Percentiles rank a stretch among this genome's conserved stretches.
Conservation (phyloP, 1,284 basidiomycete species). For the Schizophyllum commune region DNA sequence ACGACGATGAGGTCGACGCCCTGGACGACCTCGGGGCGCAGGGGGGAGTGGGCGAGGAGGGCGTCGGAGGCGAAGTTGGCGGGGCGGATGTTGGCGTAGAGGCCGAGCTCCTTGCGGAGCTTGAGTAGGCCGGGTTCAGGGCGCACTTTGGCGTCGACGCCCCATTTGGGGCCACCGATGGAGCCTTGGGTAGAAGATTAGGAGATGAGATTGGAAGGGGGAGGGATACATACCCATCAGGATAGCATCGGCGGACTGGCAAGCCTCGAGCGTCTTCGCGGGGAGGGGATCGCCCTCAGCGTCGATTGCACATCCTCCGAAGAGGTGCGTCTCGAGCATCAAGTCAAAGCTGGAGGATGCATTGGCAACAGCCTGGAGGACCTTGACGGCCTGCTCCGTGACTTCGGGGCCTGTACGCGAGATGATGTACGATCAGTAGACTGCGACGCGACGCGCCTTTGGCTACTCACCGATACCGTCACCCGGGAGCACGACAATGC, state of each 20-base stretch:
- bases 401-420: slow-evolving; percentile 80
- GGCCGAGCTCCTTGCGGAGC: slow-evolving; percentile 90
- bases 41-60: slow-evolving; percentile 86
- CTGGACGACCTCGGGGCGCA: slow-evolving; percentile 79
- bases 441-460: slow-evolving; percentile 4
- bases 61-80: slow-evolving; percentile 92
- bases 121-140: slow-evolving; percentile 92
- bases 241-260: slow-evolving; percentile 86
- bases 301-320: slow-evolving; percentile 95
- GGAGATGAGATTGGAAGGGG: not conserved
- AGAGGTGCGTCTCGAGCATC: slow-evolving; percentile 71
- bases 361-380: slow-evolving; percentile 71
- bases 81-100: slow-evolving; percentile 98
- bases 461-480: slow-evolving; percentile 83
- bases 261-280: slow-evolving; percentile 78
- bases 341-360: slow-evolving; percentile 61
- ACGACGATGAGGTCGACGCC: slow-evolving; percentile 93
- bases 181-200: slow-evolving; percentile 49
- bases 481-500: slow-evolving; percentile 85
- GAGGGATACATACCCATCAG: slow-evolving; percentile 61
- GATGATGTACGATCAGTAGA: not conserved
- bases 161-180: slow-evolving; percentile 99
- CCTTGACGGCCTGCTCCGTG: slow-evolving; percentile 79
- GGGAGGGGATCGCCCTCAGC: slow-evolving; percentile 80
- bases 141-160: slow-evolving; percentile 81